These are phyloP conservation scores for Claviceps sorghi DNA, from an alignment of 2,329 filamentous ascomycete species.

Conservation along the genomic window DNA sequence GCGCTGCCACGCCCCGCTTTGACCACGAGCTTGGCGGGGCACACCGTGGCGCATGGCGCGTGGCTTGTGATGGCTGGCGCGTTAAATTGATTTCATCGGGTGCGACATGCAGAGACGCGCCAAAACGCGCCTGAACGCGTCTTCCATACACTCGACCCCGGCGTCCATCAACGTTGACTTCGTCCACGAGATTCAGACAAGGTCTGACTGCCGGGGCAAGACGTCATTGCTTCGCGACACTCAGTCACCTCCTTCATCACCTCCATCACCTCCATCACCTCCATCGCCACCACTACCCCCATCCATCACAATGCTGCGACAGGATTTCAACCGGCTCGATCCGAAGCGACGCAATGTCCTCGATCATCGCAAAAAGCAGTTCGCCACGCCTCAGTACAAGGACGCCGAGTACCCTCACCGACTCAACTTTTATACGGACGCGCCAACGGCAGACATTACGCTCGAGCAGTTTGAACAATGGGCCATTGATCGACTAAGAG, in stretches of 20 bases:
- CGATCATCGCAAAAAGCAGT: conserved; percentile 76
- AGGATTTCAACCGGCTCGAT: conserved; percentile 39
- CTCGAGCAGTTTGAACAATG: conserved; percentile 97
- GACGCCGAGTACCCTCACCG: conserved; percentile 69
- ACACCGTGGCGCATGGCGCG: too few species aligned
- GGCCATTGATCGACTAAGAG: conserved; percentile 82
- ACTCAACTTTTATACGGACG: conserved; percentile 79
- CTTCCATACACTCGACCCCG: neutral
- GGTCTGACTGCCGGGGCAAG: neutral
- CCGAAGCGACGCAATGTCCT: conserved; percentile 63
- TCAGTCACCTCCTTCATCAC: neutral
- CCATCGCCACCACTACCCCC: neutral
- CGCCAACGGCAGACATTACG: conserved; percentile 86
- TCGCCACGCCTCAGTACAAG: conserved; percentile 62
- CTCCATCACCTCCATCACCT: too few species aligned
- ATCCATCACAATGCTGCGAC: conserved; percentile 29
- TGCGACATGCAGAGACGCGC: neutral
- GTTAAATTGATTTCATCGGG: neutral
- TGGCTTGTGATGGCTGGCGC: too few species aligned
- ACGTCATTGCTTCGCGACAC: neutral
- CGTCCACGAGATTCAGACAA: neutral
- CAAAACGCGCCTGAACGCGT: neutral
- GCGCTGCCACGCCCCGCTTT: too few species aligned
- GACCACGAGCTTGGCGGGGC: too few species aligned
- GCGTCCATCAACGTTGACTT: neutral